Evolutionary conservation across 2,329 filamentous ascomycete genomes (phyloP), one percentile per base, ranked within the genome.

Genomic region (Kalaharituber pfeilii): DNA sequence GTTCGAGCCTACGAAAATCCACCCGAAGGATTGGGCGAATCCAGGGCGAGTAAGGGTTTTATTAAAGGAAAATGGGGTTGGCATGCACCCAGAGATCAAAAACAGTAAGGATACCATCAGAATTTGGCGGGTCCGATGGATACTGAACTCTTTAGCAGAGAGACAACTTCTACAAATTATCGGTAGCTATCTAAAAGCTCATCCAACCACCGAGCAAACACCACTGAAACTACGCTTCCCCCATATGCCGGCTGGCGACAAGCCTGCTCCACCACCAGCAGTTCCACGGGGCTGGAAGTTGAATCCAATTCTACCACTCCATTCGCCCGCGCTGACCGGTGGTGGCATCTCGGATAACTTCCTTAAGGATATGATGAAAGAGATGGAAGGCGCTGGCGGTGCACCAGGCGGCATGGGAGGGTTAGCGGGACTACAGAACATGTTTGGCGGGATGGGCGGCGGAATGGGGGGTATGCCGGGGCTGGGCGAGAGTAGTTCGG

Each of bases 11-110:
- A 83, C 84, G 66, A 94, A 94, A 73, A 77, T 80, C 57, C 91
- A 98, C 69, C 91, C 91, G 5, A 89, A 91, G 71, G 91, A 98
- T 72, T 98, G 91, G 91, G 82, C 83, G 54, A 98, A 98, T 71
- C 91, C 91, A 11, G 91, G 91, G 2, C 77, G 91, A 56, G 85
- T 96, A 59, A 80, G 85, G 62, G 79, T 96, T 50, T 71, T 81
- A 65, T 72, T 95, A 54, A 82, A 79, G 67, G 67, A 76, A 59
- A 73, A 77, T 56, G 77, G 76, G 29, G 69, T 69, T 58, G 65
- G 69, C 47, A 64, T 73, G 33, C 75, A 74, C 58, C 62, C 69
- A 25, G 70, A 69, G 27, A 72, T 84, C 47, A 79, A 79, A 66
- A 84, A 82, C 64, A 85, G 77, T 79, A 69, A 52, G 75, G 71